These are phyloP conservation scores for Pseudozyma sp. DNA, from an alignment of 1,284 basidiomycete species.

Conservation along the genomic window DNA sequence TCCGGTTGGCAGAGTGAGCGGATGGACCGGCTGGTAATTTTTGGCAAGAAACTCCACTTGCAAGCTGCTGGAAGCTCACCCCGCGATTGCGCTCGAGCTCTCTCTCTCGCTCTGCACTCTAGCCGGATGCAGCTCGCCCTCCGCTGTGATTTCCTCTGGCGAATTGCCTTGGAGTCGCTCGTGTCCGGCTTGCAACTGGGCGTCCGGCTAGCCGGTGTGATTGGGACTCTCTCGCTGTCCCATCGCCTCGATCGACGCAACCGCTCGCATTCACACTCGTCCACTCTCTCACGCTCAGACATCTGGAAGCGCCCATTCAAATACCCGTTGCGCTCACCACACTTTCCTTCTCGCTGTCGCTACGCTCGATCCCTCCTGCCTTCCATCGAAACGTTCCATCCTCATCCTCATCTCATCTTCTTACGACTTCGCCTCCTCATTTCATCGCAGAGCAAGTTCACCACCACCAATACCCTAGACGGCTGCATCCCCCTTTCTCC, in stretches of 20 bases:
- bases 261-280: slow-evolving; percentile 5
- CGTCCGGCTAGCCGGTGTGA: slow-evolving; percentile 1
- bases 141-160: slow-evolving; percentile 3
- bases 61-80: no score
- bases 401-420: slow-evolving; percentile 1
- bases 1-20: neutral
- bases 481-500: slow-evolving; percentile 7
- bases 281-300: slow-evolving; percentile 1
- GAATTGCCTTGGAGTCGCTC: slow-evolving; percentile 4
- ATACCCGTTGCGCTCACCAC: slow-evolving; percentile 12
- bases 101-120: neutral
- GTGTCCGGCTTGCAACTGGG: neutral
- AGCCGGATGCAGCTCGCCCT: neutral
- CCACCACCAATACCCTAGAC: slow-evolving; percentile 9
- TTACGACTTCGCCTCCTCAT: neutral
- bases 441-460: neutral
- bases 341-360: slow-evolving; percentile 5
- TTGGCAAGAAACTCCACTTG: slow-evolving; percentile 8
- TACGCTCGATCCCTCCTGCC: slow-evolving; percentile 12
- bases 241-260: slow-evolving; percentile 6
- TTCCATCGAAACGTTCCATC: slow-evolving; percentile 3
- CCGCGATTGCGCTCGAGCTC: no score
- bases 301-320: slow-evolving; percentile 18
- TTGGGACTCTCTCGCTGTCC: neutral
- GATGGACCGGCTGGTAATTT: slow-evolving; percentile 6